Conservation (phyloP, 1,139 yeast genomes). For the Candida mesenterica region DNA sequence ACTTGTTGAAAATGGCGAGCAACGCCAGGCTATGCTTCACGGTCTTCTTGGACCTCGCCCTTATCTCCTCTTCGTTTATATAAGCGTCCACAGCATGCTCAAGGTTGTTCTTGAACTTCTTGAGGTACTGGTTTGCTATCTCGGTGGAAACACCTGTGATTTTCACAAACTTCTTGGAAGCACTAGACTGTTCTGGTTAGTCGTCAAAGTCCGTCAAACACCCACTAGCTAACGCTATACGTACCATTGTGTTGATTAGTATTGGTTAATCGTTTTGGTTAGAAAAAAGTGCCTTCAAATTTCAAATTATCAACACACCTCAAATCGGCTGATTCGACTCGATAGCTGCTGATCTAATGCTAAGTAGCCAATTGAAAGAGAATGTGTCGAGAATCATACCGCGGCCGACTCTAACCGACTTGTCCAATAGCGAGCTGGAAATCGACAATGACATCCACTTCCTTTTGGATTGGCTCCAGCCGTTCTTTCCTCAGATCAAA, state of each 20-base stretch:
- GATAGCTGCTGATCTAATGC: not conserved
- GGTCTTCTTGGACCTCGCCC: slow-evolving; percentile 12
- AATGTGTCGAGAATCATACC: slow-evolving; percentile 11
- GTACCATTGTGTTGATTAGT: not conserved
- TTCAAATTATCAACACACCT: no score
- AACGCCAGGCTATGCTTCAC: slow-evolving; percentile 18
- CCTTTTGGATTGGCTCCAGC: slow-evolving; percentile 39
- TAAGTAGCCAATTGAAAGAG: not conserved
- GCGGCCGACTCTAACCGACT: slow-evolving; percentile 22
- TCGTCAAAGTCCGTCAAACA: no score
- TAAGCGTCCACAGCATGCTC: slow-evolving; percentile 32
- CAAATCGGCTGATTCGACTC: not conserved
- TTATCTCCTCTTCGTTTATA: slow-evolving; percentile 11
- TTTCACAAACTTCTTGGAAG: slow-evolving; percentile 26
- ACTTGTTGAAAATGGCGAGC: slow-evolving; percentile 24
- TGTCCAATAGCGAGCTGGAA: slow-evolving; percentile 25
- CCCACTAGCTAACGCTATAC: not conserved
- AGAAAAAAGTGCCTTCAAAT: no score
- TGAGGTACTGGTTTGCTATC: slow-evolving; percentile 29
- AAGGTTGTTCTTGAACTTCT: slow-evolving; percentile 25
- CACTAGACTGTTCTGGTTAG: slow-evolving; percentile 1
- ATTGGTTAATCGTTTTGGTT: no score
- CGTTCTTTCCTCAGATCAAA: slow-evolving; percentile 24
- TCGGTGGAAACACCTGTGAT: slow-evolving; percentile 29
- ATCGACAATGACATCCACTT: slow-evolving; percentile 43